Conservation (phyloP, 208 protist genomes). For the Phytomonas sp. region DNA sequence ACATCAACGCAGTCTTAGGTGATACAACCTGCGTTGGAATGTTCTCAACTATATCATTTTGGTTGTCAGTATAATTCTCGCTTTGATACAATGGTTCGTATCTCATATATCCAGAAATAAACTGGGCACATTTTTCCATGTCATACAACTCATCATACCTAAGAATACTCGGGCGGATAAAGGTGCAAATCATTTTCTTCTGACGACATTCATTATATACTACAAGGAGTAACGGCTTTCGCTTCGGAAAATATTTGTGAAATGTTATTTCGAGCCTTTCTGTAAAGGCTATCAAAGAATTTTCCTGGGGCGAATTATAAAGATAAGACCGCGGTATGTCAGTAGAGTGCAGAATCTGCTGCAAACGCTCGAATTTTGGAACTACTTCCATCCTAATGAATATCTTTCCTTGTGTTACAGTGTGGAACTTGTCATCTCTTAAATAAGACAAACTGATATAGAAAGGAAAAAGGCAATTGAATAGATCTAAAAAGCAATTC, state of each 20-base stretch:
- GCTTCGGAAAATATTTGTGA: constrained; percentile 67
- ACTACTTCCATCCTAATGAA: constrained; percentile 4
- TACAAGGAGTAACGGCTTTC: constrained; percentile 59
- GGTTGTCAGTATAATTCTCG: constrained; percentile 19
- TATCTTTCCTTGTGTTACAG: neutral
- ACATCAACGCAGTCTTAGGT: constrained; percentile 74
- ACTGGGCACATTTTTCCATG: constrained; percentile 42
- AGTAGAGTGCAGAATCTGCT: constrained; percentile 24
- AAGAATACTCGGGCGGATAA: constrained; percentile 77
- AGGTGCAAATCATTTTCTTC: constrained; percentile 88
- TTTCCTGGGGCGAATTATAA: constrained; percentile 50
- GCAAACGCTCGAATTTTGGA: constrained; percentile 27
- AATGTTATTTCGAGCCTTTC: constrained; percentile 65
- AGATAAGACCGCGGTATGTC: constrained; percentile 65
- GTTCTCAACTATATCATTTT: constrained; percentile 31
- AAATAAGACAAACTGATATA: neutral
- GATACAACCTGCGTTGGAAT: constrained; percentile 72
- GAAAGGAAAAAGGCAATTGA: neutral
- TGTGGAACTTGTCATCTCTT: neutral
- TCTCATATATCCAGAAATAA: constrained; percentile 75
- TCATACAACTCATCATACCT: constrained; percentile 77
- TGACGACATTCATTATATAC: constrained; percentile 60
- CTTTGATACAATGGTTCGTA: constrained; percentile 74
- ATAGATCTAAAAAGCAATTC: constrained; percentile 2
- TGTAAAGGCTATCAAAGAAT: constrained; percentile 38